These are phyloP conservation scores for Pythium coloratum DNA, from an alignment of 352 stramenopile species.

Conservation along the genomic window DNA sequence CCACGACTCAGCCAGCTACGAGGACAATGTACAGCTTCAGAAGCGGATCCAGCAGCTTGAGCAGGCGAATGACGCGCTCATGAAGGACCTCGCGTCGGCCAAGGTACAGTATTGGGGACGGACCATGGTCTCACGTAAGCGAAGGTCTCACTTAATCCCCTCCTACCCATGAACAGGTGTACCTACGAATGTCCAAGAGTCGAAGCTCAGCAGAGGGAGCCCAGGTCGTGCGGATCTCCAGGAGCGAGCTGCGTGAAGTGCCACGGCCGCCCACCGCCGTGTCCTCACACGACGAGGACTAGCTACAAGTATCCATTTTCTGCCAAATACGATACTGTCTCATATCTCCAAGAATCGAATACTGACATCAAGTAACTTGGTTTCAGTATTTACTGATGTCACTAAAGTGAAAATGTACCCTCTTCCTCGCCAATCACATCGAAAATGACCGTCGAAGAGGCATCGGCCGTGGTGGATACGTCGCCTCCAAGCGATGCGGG, in stretches of 20 bases:
- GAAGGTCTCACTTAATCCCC: background rate
- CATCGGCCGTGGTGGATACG: background rate
- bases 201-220: constrained; percentile 29
- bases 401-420: background rate
- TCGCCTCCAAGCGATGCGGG: background rate
- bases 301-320: background rate
- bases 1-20: constrained; percentile 16
- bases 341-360: background rate
- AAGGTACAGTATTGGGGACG: constrained; percentile 35
- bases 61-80: constrained; percentile 68
- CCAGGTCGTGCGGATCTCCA: constrained; percentile 66
- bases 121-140: background rate
- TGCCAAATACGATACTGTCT: background rate
- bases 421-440: background rate
- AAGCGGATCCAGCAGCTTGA: constrained; percentile 71
- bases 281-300: constrained; percentile 10
- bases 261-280: constrained; percentile 30
- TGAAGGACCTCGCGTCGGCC: constrained; percentile 71
- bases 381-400: background rate
- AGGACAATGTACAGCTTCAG: constrained; percentile 35
- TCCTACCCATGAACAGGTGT: constrained; percentile 33
- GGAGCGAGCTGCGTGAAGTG: constrained; percentile 64
- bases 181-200: constrained; percentile 54
- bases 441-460: background rate
- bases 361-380: background rate